Conservation (phyloP, 2,329 filamentous ascomycete genomes). For the Talaromyces albobiverticillius region DNA sequence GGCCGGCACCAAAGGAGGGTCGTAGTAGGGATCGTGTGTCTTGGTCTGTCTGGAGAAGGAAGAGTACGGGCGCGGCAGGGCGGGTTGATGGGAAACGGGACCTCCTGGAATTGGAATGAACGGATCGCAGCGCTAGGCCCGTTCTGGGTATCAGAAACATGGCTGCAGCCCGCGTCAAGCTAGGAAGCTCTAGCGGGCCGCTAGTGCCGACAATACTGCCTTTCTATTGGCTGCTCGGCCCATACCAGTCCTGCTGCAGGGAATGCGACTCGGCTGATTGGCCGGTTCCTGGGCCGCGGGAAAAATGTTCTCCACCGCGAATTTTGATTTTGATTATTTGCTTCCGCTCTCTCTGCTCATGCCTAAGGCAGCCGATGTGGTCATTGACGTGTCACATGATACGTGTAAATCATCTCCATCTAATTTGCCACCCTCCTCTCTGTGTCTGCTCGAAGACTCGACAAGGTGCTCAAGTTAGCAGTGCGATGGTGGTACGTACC, state of each 20-base stretch:
- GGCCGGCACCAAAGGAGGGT: constrained; percentile 4
- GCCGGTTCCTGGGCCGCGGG: constrained; percentile 8
- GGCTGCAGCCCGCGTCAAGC: constrained; percentile 7
- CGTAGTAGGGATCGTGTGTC: constrained; percentile 3
- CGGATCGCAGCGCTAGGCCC: constrained; percentile 8
- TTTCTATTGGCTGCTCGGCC: not conserved
- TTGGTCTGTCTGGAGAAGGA: not conserved
- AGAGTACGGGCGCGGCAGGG: not conserved
- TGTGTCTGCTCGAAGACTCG: no score
- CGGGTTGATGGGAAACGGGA: not conserved
- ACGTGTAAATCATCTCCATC: not conserved
- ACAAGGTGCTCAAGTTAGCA: no score
- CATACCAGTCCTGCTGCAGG: not conserved
- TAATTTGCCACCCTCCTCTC: not conserved
- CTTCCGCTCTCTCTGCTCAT: no score
- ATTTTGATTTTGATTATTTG: no score
- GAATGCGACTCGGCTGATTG: not conserved
- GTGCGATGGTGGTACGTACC: no score
- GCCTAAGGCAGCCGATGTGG: no score
- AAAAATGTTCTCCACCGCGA: not conserved
- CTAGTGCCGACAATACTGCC: not conserved
- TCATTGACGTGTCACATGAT: not conserved
- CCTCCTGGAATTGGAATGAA: constrained; percentile 10
- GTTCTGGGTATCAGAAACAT: constrained; percentile 12
- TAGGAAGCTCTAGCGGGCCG: constrained; percentile 12